These are phyloP conservation scores for Jatropha podagrica DNA, from an alignment of 441 rosid species.

Conservation along the genomic window DNA sequence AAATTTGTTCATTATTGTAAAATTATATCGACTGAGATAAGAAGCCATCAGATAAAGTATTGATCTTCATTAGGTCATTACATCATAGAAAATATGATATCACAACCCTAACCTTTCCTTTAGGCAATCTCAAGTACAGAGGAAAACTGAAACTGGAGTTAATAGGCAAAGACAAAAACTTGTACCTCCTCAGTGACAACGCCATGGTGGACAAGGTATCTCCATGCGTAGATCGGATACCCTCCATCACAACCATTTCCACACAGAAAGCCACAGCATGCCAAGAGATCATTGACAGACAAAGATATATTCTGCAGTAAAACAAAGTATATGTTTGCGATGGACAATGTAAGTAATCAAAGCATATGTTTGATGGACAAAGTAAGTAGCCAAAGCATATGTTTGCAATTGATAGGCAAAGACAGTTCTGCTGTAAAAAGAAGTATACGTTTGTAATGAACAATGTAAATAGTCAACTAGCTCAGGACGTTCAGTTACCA, in stretches of 20 bases:
- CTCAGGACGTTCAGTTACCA: conserved; percentile 42
- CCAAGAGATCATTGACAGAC: conserved; percentile 88
- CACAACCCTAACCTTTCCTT: not conserved
- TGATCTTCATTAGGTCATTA: conserved; percentile 3
- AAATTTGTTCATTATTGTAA: conserved; percentile 11
- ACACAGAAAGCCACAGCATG: conserved; percentile 94
- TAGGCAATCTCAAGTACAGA: not conserved
- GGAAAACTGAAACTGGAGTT: not conserved
- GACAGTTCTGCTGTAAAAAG: conserved; percentile 63
- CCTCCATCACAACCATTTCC: conserved; percentile 96
- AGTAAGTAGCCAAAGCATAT: conserved; percentile 73
- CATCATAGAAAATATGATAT: not conserved
- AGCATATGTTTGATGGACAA: not conserved
- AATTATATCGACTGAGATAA: conserved; percentile 12
- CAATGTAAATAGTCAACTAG: not conserved
- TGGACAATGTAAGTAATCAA: not conserved
- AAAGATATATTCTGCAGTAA: conserved; percentile 70
- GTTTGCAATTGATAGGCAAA: conserved; percentile 62
- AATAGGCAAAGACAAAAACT: conserved; percentile 10
- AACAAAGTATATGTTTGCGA: conserved; percentile 10
- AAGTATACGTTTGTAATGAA: not conserved
- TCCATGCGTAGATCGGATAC: conserved; percentile 77
- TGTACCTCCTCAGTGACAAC: conserved; percentile 91
- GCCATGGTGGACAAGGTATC: conserved; percentile 66
- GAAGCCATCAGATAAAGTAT: conserved; percentile 13